These are phyloP conservation scores for Aspergillus campestris DNA, from an alignment of 495 filamentous ascomycete genomes.

Conservation along the genomic window DNA sequence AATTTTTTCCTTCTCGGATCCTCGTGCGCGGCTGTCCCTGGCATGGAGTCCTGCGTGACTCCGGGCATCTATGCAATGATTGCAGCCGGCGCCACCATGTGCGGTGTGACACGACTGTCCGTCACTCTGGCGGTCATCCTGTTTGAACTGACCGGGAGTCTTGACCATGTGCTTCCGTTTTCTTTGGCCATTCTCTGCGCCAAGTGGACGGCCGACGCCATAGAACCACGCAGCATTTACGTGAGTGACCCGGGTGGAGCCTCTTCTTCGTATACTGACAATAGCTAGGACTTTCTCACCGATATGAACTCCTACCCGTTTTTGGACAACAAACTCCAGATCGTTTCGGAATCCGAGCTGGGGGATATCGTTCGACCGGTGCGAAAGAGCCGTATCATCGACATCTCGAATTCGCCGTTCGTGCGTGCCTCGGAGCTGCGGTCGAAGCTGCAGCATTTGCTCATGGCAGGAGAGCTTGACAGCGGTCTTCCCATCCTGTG, in stretches of 20 bases:
- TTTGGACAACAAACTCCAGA: conserved; percentile 87
- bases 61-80: conserved; percentile 94
- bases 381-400: conserved; percentile 70
- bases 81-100: conserved; percentile 95
- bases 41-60: conserved; percentile 79
- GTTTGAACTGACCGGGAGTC: conserved; percentile 89
- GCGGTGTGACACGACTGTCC: conserved; percentile 87
- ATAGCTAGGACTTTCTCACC: conserved; percentile 68
- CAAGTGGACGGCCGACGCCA: conserved; percentile 95
- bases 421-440: conserved; percentile 69
- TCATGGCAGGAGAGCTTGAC: conserved; percentile 83
- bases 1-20: conserved; percentile 58
- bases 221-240: conserved; percentile 93
- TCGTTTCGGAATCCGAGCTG: conserved; percentile 75
- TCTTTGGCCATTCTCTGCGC: conserved; percentile 85
- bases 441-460: conserved; percentile 67
- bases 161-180: conserved; percentile 93
- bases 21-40: conserved; percentile 56
- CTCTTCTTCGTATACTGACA: conserved; percentile 11
- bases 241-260: conserved; percentile 32
- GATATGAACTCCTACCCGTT: conserved; percentile 97
- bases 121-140: conserved; percentile 93
- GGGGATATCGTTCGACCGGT: conserved; percentile 75
- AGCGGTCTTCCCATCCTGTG: conserved; percentile 82
- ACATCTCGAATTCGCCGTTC: conserved; percentile 71